phyloP scores from a whole-genome alignment of 2,329 filamentous ascomycete genomes.

The Cryphonectria naterciae region DNA sequence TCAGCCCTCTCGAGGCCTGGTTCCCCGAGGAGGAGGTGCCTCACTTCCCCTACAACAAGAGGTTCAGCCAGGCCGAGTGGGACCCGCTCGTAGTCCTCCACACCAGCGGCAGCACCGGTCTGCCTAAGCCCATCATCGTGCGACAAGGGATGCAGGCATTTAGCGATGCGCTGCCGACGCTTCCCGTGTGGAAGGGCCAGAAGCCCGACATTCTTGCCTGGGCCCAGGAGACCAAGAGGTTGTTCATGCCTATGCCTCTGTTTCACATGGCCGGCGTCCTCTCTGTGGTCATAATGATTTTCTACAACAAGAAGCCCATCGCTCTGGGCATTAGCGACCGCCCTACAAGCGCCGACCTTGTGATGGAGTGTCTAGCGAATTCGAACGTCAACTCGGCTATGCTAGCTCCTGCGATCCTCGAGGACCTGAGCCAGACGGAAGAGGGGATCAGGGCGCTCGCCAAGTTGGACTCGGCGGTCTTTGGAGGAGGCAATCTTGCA shows the following conservation, averaged over 20 bases:
- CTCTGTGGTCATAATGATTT: conserved; percentile 31
- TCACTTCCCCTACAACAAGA: conserved; percentile 45
- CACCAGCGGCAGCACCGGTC: conserved; percentile 51
- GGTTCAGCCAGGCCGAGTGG: conserved; percentile 46
- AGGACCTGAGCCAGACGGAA: conserved; percentile 45
- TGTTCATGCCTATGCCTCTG: conserved; percentile 39
- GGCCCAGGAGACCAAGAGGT: conserved; percentile 12
- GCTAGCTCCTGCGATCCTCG: conserved; percentile 46
- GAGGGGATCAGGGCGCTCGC: conserved; percentile 38
- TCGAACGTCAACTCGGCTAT: conserved; percentile 36
- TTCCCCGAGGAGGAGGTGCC: conserved; percentile 41
- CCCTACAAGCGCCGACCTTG: conserved; percentile 41
- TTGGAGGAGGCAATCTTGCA: conserved; percentile 42
- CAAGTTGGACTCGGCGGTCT: conserved; percentile 39
- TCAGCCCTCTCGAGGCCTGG: conserved; percentile 40
- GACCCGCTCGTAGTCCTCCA: conserved; percentile 49
- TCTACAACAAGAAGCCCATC: conserved; percentile 40
- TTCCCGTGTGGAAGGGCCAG: conserved; percentile 32
- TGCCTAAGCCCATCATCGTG: conserved; percentile 50
- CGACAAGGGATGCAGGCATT: conserved; percentile 44
- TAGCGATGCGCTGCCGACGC: conserved; percentile 38
- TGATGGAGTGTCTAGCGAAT: conserved; percentile 38
- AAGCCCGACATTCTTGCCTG: conserved; percentile 7
- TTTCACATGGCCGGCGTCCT: conserved; percentile 45
- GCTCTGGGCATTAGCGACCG: conserved; percentile 39